Base-by-base conservation (phyloP, 2,329 filamentous ascomycete genomes). In the Fusarium sublunatum region DNA sequence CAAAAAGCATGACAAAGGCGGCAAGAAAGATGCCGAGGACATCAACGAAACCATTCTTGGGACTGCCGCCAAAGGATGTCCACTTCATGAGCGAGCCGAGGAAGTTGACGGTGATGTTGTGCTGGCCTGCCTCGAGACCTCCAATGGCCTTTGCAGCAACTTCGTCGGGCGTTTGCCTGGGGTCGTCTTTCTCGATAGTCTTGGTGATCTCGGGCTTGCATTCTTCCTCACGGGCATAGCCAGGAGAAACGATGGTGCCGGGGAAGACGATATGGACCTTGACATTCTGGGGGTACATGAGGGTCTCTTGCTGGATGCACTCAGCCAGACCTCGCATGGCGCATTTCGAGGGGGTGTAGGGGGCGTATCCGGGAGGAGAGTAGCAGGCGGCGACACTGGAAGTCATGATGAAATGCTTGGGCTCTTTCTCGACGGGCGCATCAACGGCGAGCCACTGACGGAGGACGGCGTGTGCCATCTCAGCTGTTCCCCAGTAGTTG, bases 371-470 rank as follows among this genome's bases (percentile, higher is more conserved):
- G 11, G 89, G 86, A 31, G 97, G 76, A 11, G 91, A 86, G 69
- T 90, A 88, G 69, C 97, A 90, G 2, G 90, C 90, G 15, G 89
- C 78, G 6, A 89, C 85, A 22, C 91, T 95, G 13, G 89, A 88
- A 1, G 95, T 98, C 77, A 98, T 91, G 73, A 99, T 87, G 64
- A 99, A 83, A 76, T 98, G 94, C 51, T 89, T 86, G 9, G 88
- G 81, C 61, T 84, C 78, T 24, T 68, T 50, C 44, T 81, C 75
- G 32, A 81, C 71, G 8, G 80, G 75, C 5, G 75, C 76, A 9
- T 76, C 76, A 11, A 82, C 81, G 4, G 79, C 77, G 40, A 93
- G 85, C 94, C 94, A 97, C 58, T 86, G 83, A 47, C 84, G 85
- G 60, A 97, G 79, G 15, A 90, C 87, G 19, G 91, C 88, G 73